These are phyloP conservation scores for Pelargonium fulgidum DNA, from an alignment of 441 rosid species.

Conservation along the genomic window DNA sequence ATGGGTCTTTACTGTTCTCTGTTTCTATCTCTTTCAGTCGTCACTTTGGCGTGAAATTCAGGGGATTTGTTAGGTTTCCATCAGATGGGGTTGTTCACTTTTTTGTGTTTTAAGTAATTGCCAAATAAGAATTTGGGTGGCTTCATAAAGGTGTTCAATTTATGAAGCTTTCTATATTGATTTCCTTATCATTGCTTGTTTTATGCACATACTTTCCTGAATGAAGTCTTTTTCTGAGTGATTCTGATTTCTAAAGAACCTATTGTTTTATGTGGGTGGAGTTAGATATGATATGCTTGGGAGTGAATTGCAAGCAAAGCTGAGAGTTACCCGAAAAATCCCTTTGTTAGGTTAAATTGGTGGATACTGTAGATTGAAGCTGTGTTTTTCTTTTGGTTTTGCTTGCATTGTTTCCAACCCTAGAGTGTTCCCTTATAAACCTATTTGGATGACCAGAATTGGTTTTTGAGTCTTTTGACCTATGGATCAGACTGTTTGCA, in stretches of 20 bases:
- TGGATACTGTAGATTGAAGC: not conserved
- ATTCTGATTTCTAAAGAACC: not conserved
- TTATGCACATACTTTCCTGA: not conserved
- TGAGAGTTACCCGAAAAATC: not conserved
- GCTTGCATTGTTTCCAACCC: conserved; percentile 11
- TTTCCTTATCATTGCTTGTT: not conserved
- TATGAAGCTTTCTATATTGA: not conserved
- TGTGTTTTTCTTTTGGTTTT: conserved; percentile 9
- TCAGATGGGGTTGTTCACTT: not conserved
- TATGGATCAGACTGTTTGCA: not conserved
- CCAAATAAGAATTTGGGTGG: not conserved
- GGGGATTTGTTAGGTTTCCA: conserved; percentile 17
- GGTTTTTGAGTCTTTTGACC: not conserved
- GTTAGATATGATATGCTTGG: conserved; percentile 11
- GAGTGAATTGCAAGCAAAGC: conserved; percentile 21
- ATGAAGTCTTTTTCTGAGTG: not conserved
- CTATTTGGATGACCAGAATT: no score
- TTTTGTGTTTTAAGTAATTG: not conserved
- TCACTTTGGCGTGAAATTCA: conserved; percentile 15
- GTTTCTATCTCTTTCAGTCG: not conserved
- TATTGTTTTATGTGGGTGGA: not conserved
- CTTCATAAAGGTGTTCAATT: not conserved
- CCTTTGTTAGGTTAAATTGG: conserved; percentile 1
- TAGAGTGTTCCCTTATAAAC: no score
- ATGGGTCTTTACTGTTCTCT: conserved; percentile 6